These are phyloP conservation scores for Penicillium vulpinum DNA, from an alignment of 2,329 filamentous ascomycete genomes.

Conservation along the genomic window DNA sequence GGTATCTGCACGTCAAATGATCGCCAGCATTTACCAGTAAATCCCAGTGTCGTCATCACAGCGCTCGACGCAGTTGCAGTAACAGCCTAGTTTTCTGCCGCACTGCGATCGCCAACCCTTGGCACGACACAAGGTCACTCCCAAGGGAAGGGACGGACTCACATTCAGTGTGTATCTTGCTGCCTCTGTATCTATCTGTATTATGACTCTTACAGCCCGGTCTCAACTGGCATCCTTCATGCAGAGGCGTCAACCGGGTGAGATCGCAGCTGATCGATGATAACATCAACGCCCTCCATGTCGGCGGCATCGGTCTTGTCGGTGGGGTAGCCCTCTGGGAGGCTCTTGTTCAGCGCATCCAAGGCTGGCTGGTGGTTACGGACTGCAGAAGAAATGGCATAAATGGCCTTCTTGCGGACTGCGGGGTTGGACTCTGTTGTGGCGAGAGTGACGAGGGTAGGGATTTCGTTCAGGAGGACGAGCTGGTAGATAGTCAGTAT, in stretches of 20 bases:
- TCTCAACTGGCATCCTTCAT: constrained; percentile 13
- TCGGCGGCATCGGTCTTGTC: constrained; percentile 74
- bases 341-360: constrained; percentile 64
- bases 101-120: not conserved
- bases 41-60: not conserved
- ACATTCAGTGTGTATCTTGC: not conserved
- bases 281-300: constrained; percentile 79
- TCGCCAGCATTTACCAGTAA: not conserved
- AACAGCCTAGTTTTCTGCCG: not conserved
- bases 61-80: not conserved
- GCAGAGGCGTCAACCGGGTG: constrained; percentile 30
- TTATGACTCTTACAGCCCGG: not conserved
- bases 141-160: not conserved
- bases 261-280: constrained; percentile 68
- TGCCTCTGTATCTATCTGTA: constrained; percentile 1
- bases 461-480: constrained; percentile 64
- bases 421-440: constrained; percentile 59
- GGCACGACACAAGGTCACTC: not conserved
- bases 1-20: not conserved
- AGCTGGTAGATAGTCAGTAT: constrained; percentile 41
- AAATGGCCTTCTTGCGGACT: constrained; percentile 82
- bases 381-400: constrained; percentile 80
- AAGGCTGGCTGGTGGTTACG: constrained; percentile 84
- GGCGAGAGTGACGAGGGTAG: constrained; percentile 66
- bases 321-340: constrained; percentile 61